Evolutionary conservation across 164 flowering plant genomes (phyloP).

Genomic region (Tinospora cordifolia): DNA sequence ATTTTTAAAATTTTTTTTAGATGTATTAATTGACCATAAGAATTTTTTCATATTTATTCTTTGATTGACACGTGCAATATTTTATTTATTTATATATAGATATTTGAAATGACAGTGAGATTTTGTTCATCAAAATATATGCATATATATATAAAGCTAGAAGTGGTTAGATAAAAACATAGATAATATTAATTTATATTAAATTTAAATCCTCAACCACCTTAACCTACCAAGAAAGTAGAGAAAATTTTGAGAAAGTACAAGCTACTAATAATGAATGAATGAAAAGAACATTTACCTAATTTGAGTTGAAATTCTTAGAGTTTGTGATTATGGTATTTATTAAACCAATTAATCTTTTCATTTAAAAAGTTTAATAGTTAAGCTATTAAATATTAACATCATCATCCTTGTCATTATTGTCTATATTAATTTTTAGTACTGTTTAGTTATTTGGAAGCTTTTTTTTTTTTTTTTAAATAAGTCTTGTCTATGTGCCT

Average conservation of each 20-base stretch:
- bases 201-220: not conserved
- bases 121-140: not conserved
- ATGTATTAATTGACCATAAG: not conserved
- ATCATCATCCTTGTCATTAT: not conserved
- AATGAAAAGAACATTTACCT: constrained; percentile 1
- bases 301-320: not conserved
- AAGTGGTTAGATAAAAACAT: too few relatives aligned
- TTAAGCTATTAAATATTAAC: too few relatives aligned
- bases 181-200: not conserved
- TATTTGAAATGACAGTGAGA: not conserved
- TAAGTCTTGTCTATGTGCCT: not conserved
- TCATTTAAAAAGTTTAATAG: not conserved
- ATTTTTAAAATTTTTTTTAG: too few relatives aligned
- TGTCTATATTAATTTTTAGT: not conserved
- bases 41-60: not conserved
- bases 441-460: not conserved
- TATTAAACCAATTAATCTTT: not conserved
- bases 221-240: not conserved
- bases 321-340: not conserved
- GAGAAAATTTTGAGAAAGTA: not conserved
- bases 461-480: not conserved
- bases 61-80: not conserved
- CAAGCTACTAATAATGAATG: not conserved
- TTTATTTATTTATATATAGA: too few relatives aligned
- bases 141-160: not conserved